Conservation (phyloP, 345 rosid genomes). For the Salix caprea region DNA sequence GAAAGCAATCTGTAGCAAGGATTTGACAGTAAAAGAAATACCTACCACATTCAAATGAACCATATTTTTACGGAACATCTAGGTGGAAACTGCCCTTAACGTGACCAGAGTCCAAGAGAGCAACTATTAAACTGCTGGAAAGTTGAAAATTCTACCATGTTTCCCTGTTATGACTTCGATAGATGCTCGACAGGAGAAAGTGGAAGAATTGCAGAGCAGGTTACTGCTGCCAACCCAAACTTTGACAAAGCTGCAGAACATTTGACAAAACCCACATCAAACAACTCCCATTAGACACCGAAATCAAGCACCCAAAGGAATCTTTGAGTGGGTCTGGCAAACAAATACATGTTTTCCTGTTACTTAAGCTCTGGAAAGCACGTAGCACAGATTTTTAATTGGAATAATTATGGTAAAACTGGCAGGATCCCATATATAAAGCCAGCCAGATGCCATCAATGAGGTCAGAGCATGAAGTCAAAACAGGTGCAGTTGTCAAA, state of each 20-base stretch:
- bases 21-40: not conserved
- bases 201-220: not conserved
- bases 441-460: slow-evolving; percentile 1
- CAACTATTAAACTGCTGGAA: not conserved
- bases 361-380: not conserved
- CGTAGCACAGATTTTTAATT: not conserved
- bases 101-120: not conserved
- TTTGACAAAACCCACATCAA: not conserved
- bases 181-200: not conserved
- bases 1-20: not conserved
- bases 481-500: not conserved
- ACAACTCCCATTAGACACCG: not conserved
- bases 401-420: not conserved
- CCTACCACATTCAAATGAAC: not conserved
- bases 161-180: not conserved
- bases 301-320: not conserved
- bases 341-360: not conserved
- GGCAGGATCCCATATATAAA: slow-evolving; percentile 1
- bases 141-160: not conserved
- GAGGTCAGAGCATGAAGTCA: not conserved
- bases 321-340: not conserved
- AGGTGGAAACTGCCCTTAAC: not conserved
- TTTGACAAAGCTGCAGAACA: not conserved
- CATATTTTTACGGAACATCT: not conserved
- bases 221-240: slow-evolving; percentile 4